phyloP scores from a whole-genome alignment of 2,329 filamentous ascomycete genomes.

The Fusarium poae region DNA sequence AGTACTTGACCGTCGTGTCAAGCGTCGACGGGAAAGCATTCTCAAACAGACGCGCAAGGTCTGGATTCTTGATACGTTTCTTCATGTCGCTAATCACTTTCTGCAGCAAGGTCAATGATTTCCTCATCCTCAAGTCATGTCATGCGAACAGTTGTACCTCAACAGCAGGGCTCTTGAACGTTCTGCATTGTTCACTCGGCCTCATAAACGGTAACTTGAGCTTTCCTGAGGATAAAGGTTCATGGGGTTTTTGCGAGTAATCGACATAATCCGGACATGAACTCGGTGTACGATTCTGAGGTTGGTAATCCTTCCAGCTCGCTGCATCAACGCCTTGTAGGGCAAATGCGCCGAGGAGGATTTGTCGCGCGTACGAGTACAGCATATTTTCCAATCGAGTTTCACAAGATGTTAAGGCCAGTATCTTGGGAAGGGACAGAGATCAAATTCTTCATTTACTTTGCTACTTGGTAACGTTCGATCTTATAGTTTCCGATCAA shows the following conservation, averaged over 20 bases:
- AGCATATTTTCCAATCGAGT: not conserved
- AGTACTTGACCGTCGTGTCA: slow-evolving; percentile 33
- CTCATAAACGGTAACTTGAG: slow-evolving; percentile 26
- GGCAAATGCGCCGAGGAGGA: not conserved
- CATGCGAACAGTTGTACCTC: not conserved
- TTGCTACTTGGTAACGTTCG: not conserved
- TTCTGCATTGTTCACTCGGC: slow-evolving; percentile 29
- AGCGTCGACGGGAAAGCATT: slow-evolving; percentile 23
- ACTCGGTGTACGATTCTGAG: slow-evolving; percentile 13
- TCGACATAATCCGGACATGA: slow-evolving; percentile 30
- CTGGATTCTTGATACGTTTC: slow-evolving; percentile 22
- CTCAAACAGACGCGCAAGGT: slow-evolving; percentile 30
- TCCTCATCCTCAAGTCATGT: not conserved
- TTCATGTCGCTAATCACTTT: slow-evolving; percentile 33
- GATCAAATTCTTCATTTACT: not conserved
- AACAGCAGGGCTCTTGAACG: slow-evolving; percentile 25
- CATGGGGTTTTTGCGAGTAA: slow-evolving; percentile 14
- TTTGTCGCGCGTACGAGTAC: not conserved
- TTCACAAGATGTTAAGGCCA: too few species aligned
- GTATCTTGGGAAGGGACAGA: too few species aligned
- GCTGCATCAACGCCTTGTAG: not conserved
- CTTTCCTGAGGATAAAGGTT: slow-evolving; percentile 13
- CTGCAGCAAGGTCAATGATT: not conserved
- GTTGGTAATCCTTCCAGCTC: slow-evolving; percentile 20
- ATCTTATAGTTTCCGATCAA: not conserved